Evolutionary conservation across 176 grass and related monocot species (phyloP), one percentile per base, ranked within the genome.

Genomic region (Hsuehochloa calcarea): DNA sequence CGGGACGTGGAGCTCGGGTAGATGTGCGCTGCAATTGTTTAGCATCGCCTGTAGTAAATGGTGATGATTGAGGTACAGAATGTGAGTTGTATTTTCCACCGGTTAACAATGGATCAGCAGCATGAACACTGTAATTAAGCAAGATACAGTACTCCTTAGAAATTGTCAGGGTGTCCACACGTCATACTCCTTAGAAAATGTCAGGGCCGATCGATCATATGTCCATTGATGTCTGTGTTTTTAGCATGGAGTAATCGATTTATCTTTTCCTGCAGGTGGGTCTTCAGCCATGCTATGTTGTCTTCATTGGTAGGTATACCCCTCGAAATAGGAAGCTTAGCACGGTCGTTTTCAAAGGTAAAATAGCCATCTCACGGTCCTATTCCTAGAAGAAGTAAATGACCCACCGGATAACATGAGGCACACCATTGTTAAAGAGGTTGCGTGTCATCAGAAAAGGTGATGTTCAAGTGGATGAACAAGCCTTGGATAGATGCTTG

Each of bases 21-120:
- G 45, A 82, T 75, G 87, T 65, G 69, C 29, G 49, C 54, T 22
- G 64, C 77, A 72, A 55, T 82, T 86, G 78, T 86, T 82, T 78
- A 65, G 79, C 88, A 46, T 78, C 72, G 72, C 65, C 72, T n/a
- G 22, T n/a, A 60, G 77, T 37, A 80, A 84, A 80, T 66, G 49
- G 38, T 45, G 76, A 89, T 50, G 77, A 81, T 81, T 70, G 77
- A 61, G 82, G 31, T 34, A 37, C 37, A 66, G 45, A 51, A 63
- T 43, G 65, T 37, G 61, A 67, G 13, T 17, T 19, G 51, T 40
- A n/a, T 39, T 45, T 72, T 41, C 9, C 17, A 59, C 45, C 15
- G 11, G 43, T 40, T 58, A 31, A 84, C 65, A 52, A 16, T 38
- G 66, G 38, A 54, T 61, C 64, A 10, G 14, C 6, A 26, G 10